Evolutionary conservation across 2,329 filamentous ascomycete species (phyloP).

Genomic region (Arthrinium puccinioides): DNA sequence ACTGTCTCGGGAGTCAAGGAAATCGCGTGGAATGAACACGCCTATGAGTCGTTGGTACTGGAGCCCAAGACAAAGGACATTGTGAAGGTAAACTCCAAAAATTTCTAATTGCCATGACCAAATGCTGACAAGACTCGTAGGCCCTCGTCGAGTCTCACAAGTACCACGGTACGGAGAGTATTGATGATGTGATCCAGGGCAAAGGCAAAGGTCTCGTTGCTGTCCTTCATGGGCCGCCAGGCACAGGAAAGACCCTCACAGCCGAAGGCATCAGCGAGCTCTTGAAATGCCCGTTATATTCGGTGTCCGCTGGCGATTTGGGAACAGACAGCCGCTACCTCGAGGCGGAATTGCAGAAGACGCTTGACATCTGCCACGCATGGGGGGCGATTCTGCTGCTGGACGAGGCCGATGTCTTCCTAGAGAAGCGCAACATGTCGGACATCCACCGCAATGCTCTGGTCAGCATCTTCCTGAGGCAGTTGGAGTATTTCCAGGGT

Average conservation of each 20-base stretch:
- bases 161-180: constrained; percentile 71
- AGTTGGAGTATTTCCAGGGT: constrained; percentile 87
- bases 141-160: constrained; percentile 80
- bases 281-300: constrained; percentile 74
- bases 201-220: constrained; percentile 81
- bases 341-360: constrained; percentile 72
- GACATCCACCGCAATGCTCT: constrained; percentile 81
- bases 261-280: constrained; percentile 82
- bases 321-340: constrained; percentile 69
- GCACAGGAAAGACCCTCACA: constrained; percentile 83
- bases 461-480: constrained; percentile 78
- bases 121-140: constrained; percentile 16
- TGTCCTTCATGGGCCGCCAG: constrained; percentile 78
- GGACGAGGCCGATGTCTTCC: constrained; percentile 79
- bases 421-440: constrained; percentile 75
- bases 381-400: constrained; percentile 83
- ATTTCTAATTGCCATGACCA: neutral
- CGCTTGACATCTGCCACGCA: constrained; percentile 76
- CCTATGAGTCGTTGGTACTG: constrained; percentile 76
- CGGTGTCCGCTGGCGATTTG: constrained; percentile 74
- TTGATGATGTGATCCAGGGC: constrained; percentile 75
- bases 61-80: constrained; percentile 53
- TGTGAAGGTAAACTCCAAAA: too few relatives aligned
- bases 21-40: constrained; percentile 77
- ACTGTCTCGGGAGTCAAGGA: constrained; percentile 71